These are phyloP conservation scores for Lipomyces oligophaga DNA, from an alignment of 805 yeast species.

Conservation along the genomic window DNA sequence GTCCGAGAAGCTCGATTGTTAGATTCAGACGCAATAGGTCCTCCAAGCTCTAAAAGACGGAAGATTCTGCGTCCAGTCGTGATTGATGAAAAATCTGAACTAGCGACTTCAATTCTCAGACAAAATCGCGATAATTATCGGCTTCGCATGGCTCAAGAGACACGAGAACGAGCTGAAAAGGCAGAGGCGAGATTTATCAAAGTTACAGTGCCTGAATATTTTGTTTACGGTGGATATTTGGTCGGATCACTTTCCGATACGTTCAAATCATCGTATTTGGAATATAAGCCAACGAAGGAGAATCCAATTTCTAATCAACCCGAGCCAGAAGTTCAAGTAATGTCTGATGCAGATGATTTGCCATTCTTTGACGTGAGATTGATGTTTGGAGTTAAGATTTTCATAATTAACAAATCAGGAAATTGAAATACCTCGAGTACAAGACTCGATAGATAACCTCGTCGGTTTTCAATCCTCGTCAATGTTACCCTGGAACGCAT, in stretches of 20 bases:
- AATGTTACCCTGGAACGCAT: no score
- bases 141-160: slow-evolving; percentile 6
- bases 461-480: no score
- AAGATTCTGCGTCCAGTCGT: neutral
- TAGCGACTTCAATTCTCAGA: slow-evolving; percentile 2
- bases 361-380: no score
- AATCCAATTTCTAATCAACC: no score
- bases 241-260: neutral
- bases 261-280: neutral
- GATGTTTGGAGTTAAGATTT: no score
- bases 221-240: slow-evolving; percentile 7
- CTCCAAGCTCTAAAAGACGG: neutral
- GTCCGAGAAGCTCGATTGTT: neutral
- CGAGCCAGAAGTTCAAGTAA: no score
- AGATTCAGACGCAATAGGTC: neutral
- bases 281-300: no score
- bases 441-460: no score
- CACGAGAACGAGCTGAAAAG: neutral
- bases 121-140: slow-evolving; percentile 7
- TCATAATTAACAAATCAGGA: no score
- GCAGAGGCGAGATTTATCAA: neutral
- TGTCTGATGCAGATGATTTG: no score
- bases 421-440: no score
- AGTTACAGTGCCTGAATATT: slow-evolving; percentile 1
- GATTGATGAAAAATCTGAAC: slow-evolving; percentile 6